These are phyloP conservation scores for Rhodotorula toruloides DNA, from an alignment of 768 basidiomycete species.

Conservation along the genomic window DNA sequence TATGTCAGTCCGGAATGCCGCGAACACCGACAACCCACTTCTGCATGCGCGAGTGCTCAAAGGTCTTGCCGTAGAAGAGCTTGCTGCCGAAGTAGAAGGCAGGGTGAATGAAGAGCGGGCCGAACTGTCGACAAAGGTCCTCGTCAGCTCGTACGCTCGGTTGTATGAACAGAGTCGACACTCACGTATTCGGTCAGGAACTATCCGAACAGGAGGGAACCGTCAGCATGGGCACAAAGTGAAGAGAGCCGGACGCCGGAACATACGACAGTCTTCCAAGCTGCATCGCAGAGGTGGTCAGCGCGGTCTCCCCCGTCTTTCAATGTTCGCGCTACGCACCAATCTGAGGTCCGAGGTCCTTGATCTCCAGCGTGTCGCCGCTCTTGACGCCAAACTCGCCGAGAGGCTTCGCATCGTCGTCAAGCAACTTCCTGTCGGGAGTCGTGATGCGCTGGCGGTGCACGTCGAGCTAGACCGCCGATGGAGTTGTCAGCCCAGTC, in stretches of 20 bases:
- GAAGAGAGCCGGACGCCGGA: neutral
- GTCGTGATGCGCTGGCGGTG: conserved; percentile 47
- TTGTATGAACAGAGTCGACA: conserved; percentile 2
- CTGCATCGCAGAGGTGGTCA: neutral
- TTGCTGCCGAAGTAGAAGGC: conserved; percentile 64
- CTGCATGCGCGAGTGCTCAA: conserved; percentile 71
- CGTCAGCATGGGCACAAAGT: neutral
- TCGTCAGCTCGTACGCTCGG: no score
- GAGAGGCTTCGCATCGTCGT: conserved; percentile 63
- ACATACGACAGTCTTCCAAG: conserved; percentile 65
- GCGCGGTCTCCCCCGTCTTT: neutral
- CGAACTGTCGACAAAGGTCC: conserved; percentile 59
- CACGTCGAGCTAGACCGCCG: neutral
- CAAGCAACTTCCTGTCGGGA: conserved; percentile 58
- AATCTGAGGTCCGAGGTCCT: conserved; percentile 87
- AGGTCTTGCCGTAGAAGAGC: conserved; percentile 63
- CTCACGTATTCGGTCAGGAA: conserved; percentile 93
- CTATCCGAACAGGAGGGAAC: neutral
- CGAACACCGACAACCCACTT: no score
- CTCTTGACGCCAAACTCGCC: conserved; percentile 56
- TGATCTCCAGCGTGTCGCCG: conserved; percentile 65
- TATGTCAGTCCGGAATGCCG: no score
- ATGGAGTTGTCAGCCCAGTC: conserved; percentile 42
- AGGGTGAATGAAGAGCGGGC: conserved; percentile 85
- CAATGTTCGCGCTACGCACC: conserved; percentile 42